Percentiles rank a stretch among this genome's conserved stretches.
Evolutionary conservation across 139 green algal species (phyloP).

Genomic region (Chlamydomonas schloesseri): DNA sequence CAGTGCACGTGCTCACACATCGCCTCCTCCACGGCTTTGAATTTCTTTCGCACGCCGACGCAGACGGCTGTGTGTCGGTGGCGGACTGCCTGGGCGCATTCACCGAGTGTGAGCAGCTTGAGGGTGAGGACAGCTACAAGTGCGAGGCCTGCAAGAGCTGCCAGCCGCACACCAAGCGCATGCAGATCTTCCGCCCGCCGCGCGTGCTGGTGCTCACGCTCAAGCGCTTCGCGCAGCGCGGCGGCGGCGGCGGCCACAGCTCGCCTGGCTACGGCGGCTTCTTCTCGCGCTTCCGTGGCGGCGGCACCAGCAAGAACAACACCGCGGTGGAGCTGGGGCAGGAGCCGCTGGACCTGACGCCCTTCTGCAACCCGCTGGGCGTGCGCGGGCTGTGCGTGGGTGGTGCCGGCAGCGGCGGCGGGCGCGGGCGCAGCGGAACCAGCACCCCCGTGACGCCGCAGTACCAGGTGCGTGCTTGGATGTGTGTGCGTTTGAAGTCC

Average conservation of each 20-base stretch:
- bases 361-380: constrained; percentile 68
- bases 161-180: constrained; percentile 68
- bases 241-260: not conserved
- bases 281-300: constrained; percentile 32
- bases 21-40: no score
- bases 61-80: not conserved
- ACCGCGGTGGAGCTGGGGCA: constrained; percentile 60
- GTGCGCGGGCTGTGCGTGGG: constrained; percentile 33
- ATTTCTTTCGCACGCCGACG: no score
- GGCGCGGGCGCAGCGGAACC: not conserved
- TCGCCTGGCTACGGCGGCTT: constrained; percentile 13
- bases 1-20: no score
- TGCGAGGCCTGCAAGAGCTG: constrained; percentile 72
- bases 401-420: not conserved
- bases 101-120: constrained; percentile 55
- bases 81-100: constrained; percentile 63
- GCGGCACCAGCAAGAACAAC: constrained; percentile 63
- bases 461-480: constrained; percentile 53
- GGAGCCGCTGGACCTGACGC: constrained; percentile 66
- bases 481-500: no score
- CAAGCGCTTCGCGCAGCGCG: constrained; percentile 71
- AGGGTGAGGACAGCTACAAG: constrained; percentile 61
- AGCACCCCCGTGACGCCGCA: constrained; percentile 35
- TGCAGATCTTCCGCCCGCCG: constrained; percentile 69
- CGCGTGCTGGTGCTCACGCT: constrained; percentile 73